Percentiles rank a stretch among this genome's conserved stretches.
These are phyloP conservation scores for Fusarium vanettenii DNA, from an alignment of 2,329 filamentous ascomycete species.

Conservation along the genomic window DNA sequence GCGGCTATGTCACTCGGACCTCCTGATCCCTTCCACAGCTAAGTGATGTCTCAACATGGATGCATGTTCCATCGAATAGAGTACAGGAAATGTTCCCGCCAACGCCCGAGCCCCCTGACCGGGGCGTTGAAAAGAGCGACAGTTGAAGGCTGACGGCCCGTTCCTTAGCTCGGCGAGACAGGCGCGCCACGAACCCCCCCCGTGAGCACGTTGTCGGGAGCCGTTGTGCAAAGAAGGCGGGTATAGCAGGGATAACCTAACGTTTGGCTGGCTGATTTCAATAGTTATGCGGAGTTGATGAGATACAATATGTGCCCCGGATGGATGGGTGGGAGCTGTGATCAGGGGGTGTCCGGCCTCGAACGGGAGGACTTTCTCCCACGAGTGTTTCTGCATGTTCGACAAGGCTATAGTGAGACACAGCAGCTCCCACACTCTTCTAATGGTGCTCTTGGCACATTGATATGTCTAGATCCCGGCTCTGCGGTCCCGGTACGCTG, in stretches of 20 bases:
- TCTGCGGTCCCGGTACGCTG: background rate
- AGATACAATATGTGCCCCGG: background rate
- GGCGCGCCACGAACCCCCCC: background rate
- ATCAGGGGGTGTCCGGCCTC: background rate
- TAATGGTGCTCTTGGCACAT: background rate
- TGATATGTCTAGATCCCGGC: background rate
- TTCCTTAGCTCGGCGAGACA: background rate
- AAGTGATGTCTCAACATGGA: background rate
- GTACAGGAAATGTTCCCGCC: background rate
- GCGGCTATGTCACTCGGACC: background rate
- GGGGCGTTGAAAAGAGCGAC: background rate
- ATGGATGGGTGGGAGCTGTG: background rate
- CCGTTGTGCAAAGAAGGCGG: background rate
- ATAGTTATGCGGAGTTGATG: background rate
- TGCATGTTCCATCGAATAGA: background rate
- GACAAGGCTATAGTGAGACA: background rate
- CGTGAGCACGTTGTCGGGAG: background rate
- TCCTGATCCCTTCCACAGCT: background rate
- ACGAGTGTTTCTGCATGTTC: background rate
- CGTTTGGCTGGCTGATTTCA: background rate
- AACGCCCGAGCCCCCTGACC: background rate
- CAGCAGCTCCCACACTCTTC: background rate
- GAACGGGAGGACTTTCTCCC: background rate
- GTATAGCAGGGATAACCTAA: background rate
- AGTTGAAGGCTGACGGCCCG: slow-evolving; percentile 1